Conservation (phyloP, 1,139 yeast species). For the Scheffersomyces insectosa region DNA sequence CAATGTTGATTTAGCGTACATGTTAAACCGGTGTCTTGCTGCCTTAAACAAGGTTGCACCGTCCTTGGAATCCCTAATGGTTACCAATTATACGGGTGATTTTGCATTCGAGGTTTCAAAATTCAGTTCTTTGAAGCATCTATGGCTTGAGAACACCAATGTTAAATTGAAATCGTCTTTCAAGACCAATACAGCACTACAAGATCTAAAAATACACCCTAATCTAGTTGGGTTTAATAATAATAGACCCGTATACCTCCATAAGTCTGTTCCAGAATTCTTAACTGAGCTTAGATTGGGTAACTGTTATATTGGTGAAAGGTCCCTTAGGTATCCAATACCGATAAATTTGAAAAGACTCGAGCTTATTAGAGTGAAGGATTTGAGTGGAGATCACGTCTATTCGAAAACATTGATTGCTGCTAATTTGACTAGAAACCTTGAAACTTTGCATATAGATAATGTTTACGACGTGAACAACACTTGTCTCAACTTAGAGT, state of each 20-base stretch:
- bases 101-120: conserved; percentile 13
- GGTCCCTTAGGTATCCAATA: conserved; percentile 7
- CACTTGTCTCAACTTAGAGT: no score
- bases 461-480: background rate
- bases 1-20: conserved; percentile 11
- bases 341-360: conserved; percentile 13
- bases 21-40: conserved; percentile 7
- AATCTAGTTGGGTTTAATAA: conserved; percentile 16
- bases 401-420: background rate
- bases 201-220: conserved; percentile 13
- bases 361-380: conserved; percentile 14
- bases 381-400: conserved; percentile 10
- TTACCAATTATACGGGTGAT: conserved; percentile 14
- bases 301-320: conserved; percentile 13
- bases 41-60: conserved; percentile 1
- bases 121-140: conserved; percentile 12
- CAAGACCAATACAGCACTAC: conserved; percentile 2
- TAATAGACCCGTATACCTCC: conserved; percentile 11
- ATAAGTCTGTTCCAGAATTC: conserved; percentile 14
- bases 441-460: background rate
- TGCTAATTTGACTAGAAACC: background rate
- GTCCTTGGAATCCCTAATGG: conserved; percentile 6
- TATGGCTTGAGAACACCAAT: conserved; percentile 22
- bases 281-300: conserved; percentile 16
- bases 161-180: conserved; percentile 10